phyloP scores from a whole-genome alignment of 192 early-diverging fungal species.

The Linnemannia hyalina region DNA sequence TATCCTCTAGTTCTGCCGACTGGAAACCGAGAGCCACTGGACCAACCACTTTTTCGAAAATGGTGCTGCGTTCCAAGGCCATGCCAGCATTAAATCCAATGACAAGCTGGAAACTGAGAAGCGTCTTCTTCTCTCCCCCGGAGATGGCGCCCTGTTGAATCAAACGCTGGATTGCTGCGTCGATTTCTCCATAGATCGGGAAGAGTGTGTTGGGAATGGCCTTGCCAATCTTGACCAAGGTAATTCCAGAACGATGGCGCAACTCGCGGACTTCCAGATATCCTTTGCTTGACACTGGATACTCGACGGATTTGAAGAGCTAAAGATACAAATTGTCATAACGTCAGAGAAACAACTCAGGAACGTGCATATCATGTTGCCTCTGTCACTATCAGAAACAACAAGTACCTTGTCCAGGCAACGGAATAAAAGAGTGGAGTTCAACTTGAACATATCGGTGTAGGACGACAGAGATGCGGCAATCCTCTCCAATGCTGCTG shows the following conservation, averaged over 20 bases:
- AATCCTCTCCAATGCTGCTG: slow-evolving; percentile 19
- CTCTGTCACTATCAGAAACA: too few relatives aligned
- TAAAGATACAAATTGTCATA: not conserved
- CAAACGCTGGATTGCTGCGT: slow-evolving; percentile 22
- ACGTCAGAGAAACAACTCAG: not conserved
- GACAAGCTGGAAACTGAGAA: slow-evolving; percentile 35
- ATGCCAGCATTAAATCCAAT: slow-evolving; percentile 37
- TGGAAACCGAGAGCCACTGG: slow-evolving; percentile 25
- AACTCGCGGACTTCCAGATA: slow-evolving; percentile 19
- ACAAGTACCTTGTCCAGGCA: slow-evolving; percentile 40
- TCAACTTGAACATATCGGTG: slow-evolving; percentile 49
- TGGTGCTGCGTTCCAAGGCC: slow-evolving; percentile 1
- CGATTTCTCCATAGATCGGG: slow-evolving; percentile 41
- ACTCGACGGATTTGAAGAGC: slow-evolving; percentile 45
- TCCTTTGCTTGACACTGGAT: slow-evolving; percentile 2
- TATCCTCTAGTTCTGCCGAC: slow-evolving; percentile 1
- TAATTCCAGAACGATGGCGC: slow-evolving; percentile 28
- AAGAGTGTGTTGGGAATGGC: slow-evolving; percentile 49
- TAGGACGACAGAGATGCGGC: slow-evolving; percentile 25
- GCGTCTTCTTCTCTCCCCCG: slow-evolving; percentile 16
- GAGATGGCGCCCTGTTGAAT: slow-evolving; percentile 18
- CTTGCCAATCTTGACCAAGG: slow-evolving; percentile 42
- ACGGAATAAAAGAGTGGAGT: slow-evolving; percentile 37
- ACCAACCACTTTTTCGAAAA: slow-evolving; percentile 35
- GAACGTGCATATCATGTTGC: not conserved